Base-by-base conservation (phyloP, 1,139 yeast genomes). In the Geotrichum macrosporum region DNA sequence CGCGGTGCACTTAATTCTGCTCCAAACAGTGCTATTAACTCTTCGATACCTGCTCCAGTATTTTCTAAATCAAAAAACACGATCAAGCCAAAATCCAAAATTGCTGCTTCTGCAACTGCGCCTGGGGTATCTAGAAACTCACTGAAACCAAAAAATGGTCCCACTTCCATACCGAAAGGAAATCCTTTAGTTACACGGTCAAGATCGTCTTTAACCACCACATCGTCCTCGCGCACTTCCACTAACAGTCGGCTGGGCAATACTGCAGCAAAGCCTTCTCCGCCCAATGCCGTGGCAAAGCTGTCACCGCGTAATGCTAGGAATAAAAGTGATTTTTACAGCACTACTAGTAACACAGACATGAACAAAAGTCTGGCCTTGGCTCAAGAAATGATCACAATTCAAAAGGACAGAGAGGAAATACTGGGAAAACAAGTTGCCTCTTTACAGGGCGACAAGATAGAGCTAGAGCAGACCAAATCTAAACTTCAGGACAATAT, bases 401-500 rank as follows among this genome's bases (percentile, higher is more conserved):
- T 41, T 15, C 49, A 46, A 10, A 46, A 46, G 15, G 38, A 43
- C 6, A 20, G 49, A 41, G 49, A 46, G 15, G 22, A 32, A 10
- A 26, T 30, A 16, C 40, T 49, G 19, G 45, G 49, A 22, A 21
- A 32, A 9, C 57, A 53, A 32, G 40, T 56, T 3, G 37, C 35
- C 18, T 36, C 53, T 5, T 46, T 55, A 16, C 48, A 48, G 48
- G 53, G 55, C 9, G 57, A 55, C 15, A 52, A 48, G 22, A 45
- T 48, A 3, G 54, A 69, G 48, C 71, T 69, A 57, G 74, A 72
- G 46, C 54, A 73, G 8, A 71, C 70, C 13, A 71, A 68, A 44
- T 62, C 68, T 18, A 62, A 62, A 16, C 47, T 62, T 12, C 58
- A 62, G 20, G 65, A 62, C 35, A 65, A 65, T 38, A 58, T 69